Evolutionary conservation across 1,284 basidiomycete genomes (phyloP).

Genomic region (Tilletia walkeri): DNA sequence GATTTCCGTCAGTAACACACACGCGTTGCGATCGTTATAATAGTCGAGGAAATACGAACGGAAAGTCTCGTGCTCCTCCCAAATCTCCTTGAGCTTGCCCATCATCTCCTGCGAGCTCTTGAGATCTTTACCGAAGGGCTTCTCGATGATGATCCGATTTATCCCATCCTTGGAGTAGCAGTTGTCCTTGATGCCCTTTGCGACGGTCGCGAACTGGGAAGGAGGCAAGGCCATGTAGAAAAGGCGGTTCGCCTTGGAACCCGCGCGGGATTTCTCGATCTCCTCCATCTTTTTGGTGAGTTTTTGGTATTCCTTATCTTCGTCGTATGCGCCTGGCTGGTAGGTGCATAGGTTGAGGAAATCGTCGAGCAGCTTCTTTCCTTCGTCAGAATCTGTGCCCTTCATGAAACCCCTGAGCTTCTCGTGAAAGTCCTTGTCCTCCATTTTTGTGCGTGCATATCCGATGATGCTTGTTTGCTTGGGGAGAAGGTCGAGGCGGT

Average conservation of each 20-base stretch:
- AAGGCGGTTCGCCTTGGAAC: constrained; percentile 40
- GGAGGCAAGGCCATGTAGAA: constrained; percentile 56
- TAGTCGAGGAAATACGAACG: constrained; percentile 21
- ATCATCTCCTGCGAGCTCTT: constrained; percentile 53
- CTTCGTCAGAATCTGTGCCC: constrained; percentile 37
- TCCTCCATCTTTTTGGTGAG: constrained; percentile 45
- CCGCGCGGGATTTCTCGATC: constrained; percentile 35
- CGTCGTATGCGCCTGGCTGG: constrained; percentile 52
- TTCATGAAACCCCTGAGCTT: constrained; percentile 45
- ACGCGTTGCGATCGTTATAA: neutral
- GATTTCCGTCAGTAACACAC: neutral
- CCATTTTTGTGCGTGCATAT: constrained; percentile 57
- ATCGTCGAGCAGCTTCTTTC: constrained; percentile 35
- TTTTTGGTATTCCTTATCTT: constrained; percentile 47
- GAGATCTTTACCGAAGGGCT: constrained; percentile 54
- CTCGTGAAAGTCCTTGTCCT: constrained; percentile 48
- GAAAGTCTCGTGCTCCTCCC: constrained; percentile 56
- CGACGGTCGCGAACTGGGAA: constrained; percentile 53
- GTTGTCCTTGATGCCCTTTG: constrained; percentile 48
- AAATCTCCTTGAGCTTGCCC: constrained; percentile 49
- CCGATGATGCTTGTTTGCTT: constrained; percentile 53
- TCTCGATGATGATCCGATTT: constrained; percentile 54
- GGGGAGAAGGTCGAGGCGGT: constrained; percentile 43
- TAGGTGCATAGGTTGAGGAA: constrained; percentile 51
- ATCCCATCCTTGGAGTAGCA: constrained; percentile 47